phyloP scores from a whole-genome alignment of 208 protist species.

The Leptomonas seymouri region DNA sequence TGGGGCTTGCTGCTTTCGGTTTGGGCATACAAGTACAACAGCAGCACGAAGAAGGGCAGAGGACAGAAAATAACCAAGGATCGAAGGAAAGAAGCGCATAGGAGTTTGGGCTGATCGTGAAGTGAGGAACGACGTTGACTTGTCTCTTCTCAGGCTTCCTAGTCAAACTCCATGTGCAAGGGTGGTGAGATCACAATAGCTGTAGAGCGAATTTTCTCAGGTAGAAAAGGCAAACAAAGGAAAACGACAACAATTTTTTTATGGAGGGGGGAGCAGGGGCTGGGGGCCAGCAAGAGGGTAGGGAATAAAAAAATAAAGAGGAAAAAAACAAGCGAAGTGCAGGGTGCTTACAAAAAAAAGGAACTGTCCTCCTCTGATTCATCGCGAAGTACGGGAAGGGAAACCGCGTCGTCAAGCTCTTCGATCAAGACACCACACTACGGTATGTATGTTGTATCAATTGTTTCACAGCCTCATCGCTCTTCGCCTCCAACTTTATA shows the following conservation, averaged over 20 bases:
- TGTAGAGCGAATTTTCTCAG: not conserved
- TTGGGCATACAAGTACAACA: constrained; percentile 8
- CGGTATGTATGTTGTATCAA: constrained; percentile 21
- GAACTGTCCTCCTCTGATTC: constrained; percentile 15
- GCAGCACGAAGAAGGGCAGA: constrained; percentile 6
- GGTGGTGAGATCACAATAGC: constrained; percentile 2
- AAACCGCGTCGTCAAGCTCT: not conserved
- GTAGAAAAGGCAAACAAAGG: constrained; percentile 4
- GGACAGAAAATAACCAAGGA: constrained; percentile 2
- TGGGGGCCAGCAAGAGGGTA: not conserved
- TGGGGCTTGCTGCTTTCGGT: constrained; percentile 4
- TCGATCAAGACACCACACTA: constrained; percentile 11
- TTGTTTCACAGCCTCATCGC: not conserved
- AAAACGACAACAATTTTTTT: constrained; percentile 12
- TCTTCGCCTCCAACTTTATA: not conserved
- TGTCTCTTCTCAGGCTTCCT: constrained; percentile 36
- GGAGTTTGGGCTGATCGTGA: not conserved
- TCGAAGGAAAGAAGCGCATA: constrained; percentile 2
- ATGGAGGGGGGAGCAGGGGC: too few relatives aligned
- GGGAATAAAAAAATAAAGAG: constrained; percentile 9
- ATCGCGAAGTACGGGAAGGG: not conserved
- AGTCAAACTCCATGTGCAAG: not conserved
- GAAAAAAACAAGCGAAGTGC: constrained; percentile 1
- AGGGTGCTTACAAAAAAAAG: constrained; percentile 8
- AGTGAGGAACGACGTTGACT: constrained; percentile 39